These are phyloP conservation scores for Phytophthora pisi DNA, from an alignment of 352 stramenopile species.

Conservation along the genomic window DNA sequence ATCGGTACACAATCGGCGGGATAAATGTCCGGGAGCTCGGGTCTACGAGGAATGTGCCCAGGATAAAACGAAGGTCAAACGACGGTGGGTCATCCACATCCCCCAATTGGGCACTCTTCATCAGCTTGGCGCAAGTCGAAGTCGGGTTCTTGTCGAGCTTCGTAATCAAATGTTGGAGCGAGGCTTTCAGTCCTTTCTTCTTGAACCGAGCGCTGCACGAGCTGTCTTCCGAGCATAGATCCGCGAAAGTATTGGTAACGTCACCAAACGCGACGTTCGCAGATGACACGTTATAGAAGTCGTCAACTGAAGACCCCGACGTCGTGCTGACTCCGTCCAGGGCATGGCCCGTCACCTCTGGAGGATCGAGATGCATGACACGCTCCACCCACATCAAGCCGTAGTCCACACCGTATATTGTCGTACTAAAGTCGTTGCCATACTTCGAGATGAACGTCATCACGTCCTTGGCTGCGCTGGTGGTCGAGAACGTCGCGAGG, in stretches of 20 bases:
- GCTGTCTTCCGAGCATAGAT: conserved; percentile 15
- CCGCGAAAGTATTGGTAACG: conserved; percentile 25
- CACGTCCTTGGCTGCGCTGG: conserved; percentile 39
- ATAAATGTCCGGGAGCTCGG: no score
- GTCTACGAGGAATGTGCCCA: conserved; percentile 31
- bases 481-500: conserved; percentile 43
- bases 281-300: conserved; percentile 18
- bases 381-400: conserved; percentile 49
- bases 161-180: not conserved
- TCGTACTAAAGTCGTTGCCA: conserved; percentile 20
- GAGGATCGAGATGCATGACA: conserved; percentile 42
- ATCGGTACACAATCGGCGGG: conserved; percentile 33
- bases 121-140: conserved; percentile 18
- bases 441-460: conserved; percentile 29
- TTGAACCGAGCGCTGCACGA: conserved; percentile 27
- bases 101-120: not conserved
- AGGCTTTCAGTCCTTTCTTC: conserved; percentile 9
- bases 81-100: conserved; percentile 15
- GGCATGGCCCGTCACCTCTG: conserved; percentile 47
- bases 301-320: conserved; percentile 11
- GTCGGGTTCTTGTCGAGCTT: conserved; percentile 12
- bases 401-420: conserved; percentile 46
- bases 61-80: conserved; percentile 15
- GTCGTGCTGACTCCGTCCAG: conserved; percentile 45
- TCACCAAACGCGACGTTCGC: no score